Percentiles rank a stretch among this genome's conserved stretches.
phyloP scores from a whole-genome alignment of 2,329 filamentous ascomycete genomes.

The Penicillium capsulatum region DNA sequence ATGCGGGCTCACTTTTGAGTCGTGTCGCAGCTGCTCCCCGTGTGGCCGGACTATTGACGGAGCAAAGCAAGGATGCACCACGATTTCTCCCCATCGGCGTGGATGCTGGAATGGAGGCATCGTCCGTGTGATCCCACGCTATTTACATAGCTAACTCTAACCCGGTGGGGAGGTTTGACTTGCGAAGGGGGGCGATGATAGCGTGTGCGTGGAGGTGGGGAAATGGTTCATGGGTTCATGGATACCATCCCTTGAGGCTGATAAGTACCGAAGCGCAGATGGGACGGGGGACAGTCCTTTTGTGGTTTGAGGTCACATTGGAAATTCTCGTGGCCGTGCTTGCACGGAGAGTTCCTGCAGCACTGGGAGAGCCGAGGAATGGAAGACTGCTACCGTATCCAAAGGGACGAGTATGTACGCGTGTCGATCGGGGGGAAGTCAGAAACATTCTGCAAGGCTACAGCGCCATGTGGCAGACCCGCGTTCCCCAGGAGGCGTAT shows the following conservation, averaged over 20 bases:
- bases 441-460: slow-evolving; percentile 26
- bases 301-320: no score
- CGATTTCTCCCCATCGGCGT: background rate
- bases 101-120: background rate
- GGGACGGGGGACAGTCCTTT: no score
- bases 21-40: background rate
- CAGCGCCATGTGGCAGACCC: slow-evolving; percentile 21
- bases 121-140: slow-evolving; percentile 4
- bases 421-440: slow-evolving; percentile 16
- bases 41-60: slow-evolving; percentile 6
- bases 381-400: slow-evolving; percentile 24
- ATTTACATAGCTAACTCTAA: slow-evolving; percentile 13
- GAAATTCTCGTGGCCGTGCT: no score
- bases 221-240: background rate
- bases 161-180: background rate
- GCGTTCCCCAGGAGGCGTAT: slow-evolving; percentile 4
- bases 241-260: slow-evolving; percentile 12
- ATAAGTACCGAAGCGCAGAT: background rate
- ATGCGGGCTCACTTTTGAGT: background rate
- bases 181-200: no score
- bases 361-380: no score
- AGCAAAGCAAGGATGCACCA: slow-evolving; percentile 1
- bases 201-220: no score
- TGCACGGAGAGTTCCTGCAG: no score
- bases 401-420: slow-evolving; percentile 16